Base-by-base conservation (phyloP, 2,329 filamentous ascomycete species). In the Sporothrix schenckii region DNA sequence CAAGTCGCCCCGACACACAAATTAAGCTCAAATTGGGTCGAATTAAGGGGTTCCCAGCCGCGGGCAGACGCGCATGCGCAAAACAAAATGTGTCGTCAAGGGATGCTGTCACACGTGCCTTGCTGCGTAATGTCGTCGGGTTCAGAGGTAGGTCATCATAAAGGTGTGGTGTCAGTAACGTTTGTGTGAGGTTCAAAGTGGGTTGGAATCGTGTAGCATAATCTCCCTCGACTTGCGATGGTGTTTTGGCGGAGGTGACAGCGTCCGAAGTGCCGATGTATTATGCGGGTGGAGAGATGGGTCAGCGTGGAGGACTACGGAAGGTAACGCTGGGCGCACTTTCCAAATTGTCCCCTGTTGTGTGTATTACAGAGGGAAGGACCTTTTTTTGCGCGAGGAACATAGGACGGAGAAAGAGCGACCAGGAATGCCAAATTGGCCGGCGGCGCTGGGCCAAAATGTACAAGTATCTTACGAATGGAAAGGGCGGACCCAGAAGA, bases 181-280 rank as follows among this genome's bases (percentile, higher is more conserved):
- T 50, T 9, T 50, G 49, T 9, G 11, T 41, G 34, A 53, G 21
- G 52, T 30, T 54, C 34, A 44, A 14, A 49, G 60, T 63, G 41
- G 21, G 30, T 65, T n/a, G 61, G 19, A 14, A 44, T 34, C 11
- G 7, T 34, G 11, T 65, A 21, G 61, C 16, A 21, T n/a, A 34
- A 24, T 65, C 44, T 34, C 24, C 34, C 44, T 49, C 58, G 39
- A 27, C 21, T 47, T 63, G 58, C 58, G 58, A 63, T 47, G 14
- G 41, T 6, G 50, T 21, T 68, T 70, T 65, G 60, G 49, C 73
- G 72, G 73, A 71, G 71, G 52, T 69, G 69, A 41, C 13, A 74
- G 69, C 21, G 69, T 63, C 73, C 73, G 73, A 74, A 41, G 56
- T 68, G 58, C 73, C 73, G 70, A 72, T 58, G 30, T 52, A 54